Conservation (phyloP, 257 asterid species). For the Fraxinus excelsior region DNA sequence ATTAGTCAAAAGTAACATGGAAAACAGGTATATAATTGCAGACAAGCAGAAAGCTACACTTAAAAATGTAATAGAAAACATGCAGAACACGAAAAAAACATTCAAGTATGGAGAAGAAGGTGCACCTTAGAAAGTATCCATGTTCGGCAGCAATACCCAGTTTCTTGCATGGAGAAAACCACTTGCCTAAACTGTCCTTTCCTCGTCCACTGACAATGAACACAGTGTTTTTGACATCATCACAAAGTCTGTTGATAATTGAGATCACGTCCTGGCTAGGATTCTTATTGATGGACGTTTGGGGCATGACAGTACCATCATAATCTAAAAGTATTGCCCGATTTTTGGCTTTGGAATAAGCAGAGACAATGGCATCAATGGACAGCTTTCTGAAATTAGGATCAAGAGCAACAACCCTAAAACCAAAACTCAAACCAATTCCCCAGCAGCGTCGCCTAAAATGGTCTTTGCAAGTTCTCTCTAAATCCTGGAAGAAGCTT, state of each 20-base stretch:
- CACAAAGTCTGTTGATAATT: constrained; percentile 37
- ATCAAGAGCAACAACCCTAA: constrained; percentile 57
- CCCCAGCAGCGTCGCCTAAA: constrained; percentile 55
- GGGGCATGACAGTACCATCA: constrained; percentile 58
- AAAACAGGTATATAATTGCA: neutral
- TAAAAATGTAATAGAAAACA: neutral
- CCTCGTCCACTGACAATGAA: constrained; percentile 56
- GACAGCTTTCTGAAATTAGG: constrained; percentile 54
- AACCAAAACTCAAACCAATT: constrained; percentile 52
- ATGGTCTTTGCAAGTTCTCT: constrained; percentile 54
- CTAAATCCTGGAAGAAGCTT: constrained; percentile 59
- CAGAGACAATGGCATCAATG: constrained; percentile 39
- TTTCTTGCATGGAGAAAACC: constrained; percentile 50
- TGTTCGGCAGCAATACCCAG: constrained; percentile 61
- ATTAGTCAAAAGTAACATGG: neutral
- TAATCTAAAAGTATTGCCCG: constrained; percentile 54
- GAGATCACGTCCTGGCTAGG: constrained; percentile 41
- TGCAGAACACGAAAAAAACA: neutral
- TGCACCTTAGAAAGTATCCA: constrained; percentile 47
- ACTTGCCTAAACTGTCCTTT: constrained; percentile 44
- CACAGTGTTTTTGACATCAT: constrained; percentile 40
- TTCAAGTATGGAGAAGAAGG: neutral
- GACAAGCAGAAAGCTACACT: neutral
- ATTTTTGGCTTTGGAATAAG: constrained; percentile 42
- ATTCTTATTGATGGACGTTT: constrained; percentile 37